Percentiles rank a stretch among this genome's conserved stretches.
phyloP scores from a whole-genome alignment of 306 rosid species.

The Calophaca sinica region DNA sequence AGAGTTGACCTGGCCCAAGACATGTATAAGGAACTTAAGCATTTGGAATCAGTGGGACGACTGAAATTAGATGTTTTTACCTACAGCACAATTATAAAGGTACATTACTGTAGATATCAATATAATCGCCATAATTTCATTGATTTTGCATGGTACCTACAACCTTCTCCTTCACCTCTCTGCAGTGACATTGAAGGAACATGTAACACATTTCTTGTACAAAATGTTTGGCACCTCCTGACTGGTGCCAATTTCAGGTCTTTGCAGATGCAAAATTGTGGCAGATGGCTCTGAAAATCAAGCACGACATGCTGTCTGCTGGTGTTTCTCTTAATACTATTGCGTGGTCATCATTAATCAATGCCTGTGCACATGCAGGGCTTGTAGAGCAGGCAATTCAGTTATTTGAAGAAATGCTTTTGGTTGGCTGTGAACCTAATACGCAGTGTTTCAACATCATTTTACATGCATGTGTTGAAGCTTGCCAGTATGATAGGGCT shows the following conservation, averaged over 20 bases:
- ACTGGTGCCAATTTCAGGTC: conserved; percentile 66
- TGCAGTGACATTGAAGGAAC: conserved; percentile 7
- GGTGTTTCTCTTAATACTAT: conserved; percentile 81
- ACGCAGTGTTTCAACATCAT: conserved; percentile 90
- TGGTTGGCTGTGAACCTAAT: conserved; percentile 85
- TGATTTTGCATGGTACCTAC: conserved; percentile 30
- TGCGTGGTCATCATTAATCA: conserved; percentile 95
- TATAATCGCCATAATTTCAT: conserved; percentile 33
- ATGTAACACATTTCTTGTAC: conserved; percentile 4
- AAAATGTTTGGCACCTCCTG: conserved; percentile 44
- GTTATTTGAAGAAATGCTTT: conserved; percentile 91
- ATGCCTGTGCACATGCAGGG: conserved; percentile 96
- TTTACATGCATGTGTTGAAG: conserved; percentile 94
- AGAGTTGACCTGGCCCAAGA: conserved; percentile 94
- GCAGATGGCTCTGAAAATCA: conserved; percentile 87
- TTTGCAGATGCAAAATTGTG: conserved; percentile 86
- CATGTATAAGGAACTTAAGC: conserved; percentile 78
- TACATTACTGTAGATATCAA: conserved; percentile 45
- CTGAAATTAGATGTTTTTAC: conserved; percentile 93
- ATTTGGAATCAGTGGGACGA: conserved; percentile 77
- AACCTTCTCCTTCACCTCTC: conserved; percentile 29
- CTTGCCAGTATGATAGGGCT: conserved; percentile 92
- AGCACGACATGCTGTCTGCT: conserved; percentile 85
- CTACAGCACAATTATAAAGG: conserved; percentile 97
- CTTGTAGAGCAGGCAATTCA: conserved; percentile 83